Conservation (phyloP, 768 basidiomycete genomes). For the Mycena sanguinolenta region DNA sequence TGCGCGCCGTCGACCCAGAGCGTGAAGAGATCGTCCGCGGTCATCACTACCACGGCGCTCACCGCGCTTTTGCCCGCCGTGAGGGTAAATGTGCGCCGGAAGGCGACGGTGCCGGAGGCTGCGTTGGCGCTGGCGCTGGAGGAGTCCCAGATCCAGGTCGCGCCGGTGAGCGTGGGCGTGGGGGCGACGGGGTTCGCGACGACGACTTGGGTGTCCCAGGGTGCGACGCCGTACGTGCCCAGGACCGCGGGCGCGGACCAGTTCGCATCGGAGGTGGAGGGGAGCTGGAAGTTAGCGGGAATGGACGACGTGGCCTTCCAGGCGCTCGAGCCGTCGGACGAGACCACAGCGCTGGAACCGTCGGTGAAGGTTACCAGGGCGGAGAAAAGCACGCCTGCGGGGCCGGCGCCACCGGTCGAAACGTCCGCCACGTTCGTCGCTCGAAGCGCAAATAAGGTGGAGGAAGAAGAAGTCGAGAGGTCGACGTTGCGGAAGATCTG, state of each 20-base stretch:
- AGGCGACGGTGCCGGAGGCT: conserved; percentile 43
- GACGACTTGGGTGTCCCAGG: conserved; percentile 43
- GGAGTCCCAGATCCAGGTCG: conserved; percentile 47
- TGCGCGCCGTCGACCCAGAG: conserved; percentile 45
- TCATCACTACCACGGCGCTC: conserved; percentile 40
- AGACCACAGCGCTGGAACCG: conserved; percentile 41
- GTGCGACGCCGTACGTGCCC: conserved; percentile 44
- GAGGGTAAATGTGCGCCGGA: conserved; percentile 43
- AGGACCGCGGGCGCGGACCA: conserved; percentile 40
- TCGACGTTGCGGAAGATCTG: conserved; percentile 39
- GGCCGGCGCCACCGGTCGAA: conserved; percentile 34
- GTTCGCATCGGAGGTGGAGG: conserved; percentile 37
- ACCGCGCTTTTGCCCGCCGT: conserved; percentile 40
- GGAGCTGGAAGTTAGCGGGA: conserved; percentile 43
- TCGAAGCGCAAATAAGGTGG: conserved; percentile 43
- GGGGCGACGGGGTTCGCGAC: conserved; percentile 31
- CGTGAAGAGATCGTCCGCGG: conserved; percentile 46
- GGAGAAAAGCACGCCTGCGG: conserved; percentile 46
- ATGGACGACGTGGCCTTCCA: conserved; percentile 43
- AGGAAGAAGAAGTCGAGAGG: conserved; percentile 35
- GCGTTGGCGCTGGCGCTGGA: conserved; percentile 34
- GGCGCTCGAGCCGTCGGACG: conserved; percentile 33
- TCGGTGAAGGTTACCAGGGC: conserved; percentile 44
- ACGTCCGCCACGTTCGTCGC: conserved; percentile 42
- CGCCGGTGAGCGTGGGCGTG: conserved; percentile 34